These are phyloP conservation scores for Xanthoceras sorbifolium DNA, from an alignment of 345 rosid species.

Conservation along the genomic window DNA sequence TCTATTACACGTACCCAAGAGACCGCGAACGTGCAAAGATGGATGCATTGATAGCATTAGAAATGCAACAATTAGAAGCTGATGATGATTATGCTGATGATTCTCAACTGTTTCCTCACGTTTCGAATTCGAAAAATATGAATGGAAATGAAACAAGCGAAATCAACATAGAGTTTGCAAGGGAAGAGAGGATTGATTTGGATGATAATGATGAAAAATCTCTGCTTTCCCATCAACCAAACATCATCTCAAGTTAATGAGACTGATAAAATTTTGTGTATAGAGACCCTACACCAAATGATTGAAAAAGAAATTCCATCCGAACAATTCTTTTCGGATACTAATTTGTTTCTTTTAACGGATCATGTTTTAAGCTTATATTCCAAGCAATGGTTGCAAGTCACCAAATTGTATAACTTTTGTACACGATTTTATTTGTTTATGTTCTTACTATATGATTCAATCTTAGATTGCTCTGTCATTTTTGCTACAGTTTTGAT, in stretches of 20 bases:
- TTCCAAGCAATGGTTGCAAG: too few species aligned
- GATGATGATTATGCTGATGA: constrained; percentile 1
- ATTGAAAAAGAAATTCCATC: background rate
- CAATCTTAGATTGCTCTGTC: too few species aligned
- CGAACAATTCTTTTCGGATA: background rate
- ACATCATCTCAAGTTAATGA: background rate
- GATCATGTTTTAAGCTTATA: too few species aligned
- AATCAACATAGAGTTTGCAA: constrained; percentile 27
- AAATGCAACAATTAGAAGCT: constrained; percentile 50
- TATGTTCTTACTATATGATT: too few species aligned
- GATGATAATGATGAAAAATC: constrained; percentile 41
- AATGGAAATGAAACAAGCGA: constrained; percentile 21
- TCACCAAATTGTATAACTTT: too few species aligned
- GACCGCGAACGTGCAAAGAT: constrained; percentile 77
- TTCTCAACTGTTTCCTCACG: background rate
- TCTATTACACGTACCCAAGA: constrained; percentile 71
- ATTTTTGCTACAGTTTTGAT: too few species aligned
- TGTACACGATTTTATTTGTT: too few species aligned
- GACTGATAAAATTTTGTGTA: background rate
- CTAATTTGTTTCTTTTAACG: background rate
- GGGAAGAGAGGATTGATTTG: constrained; percentile 26
- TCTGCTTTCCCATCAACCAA: constrained; percentile 18
- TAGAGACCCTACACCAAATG: background rate
- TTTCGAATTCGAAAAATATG: constrained; percentile 15
- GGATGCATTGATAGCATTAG: constrained; percentile 71